A percentile compares a stretch with the other conserved stretches of the same genome.
phyloP scores from a whole-genome alignment of 192 early-diverging fungal genomes.

The Borealophlyctis nickersoniae region DNA sequence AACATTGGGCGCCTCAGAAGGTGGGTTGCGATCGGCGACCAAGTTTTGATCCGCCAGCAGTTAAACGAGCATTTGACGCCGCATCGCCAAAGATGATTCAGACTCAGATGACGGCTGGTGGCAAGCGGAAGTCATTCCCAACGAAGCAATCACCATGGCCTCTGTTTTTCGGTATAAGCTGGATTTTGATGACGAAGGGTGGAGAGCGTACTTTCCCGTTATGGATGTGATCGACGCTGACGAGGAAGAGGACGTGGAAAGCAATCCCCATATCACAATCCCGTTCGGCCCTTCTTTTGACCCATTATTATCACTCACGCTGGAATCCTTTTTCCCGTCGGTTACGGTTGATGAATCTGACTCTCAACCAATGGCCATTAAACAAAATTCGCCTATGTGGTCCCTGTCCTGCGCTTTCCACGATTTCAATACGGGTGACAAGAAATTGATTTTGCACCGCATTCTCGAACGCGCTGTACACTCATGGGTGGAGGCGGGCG shows the following conservation, averaged over 20 bases:
- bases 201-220: background rate
- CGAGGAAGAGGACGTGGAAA: slow-evolving; percentile 8
- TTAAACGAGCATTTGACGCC: too few relatives aligned
- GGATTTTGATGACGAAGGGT: background rate
- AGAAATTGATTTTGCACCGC: background rate
- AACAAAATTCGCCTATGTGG: background rate
- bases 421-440: background rate
- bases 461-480: too few relatives aligned
- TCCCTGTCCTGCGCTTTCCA: background rate
- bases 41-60: too few relatives aligned
- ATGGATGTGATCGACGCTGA: background rate
- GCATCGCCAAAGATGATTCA: too few relatives aligned
- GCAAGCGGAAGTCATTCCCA: background rate
- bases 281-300: slow-evolving; percentile 31
- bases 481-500: too few relatives aligned
- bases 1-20: too few relatives aligned
- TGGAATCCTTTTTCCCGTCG: slow-evolving; percentile 23
- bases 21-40: too few relatives aligned
- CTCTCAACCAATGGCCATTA: too few relatives aligned
- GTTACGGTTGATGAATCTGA: background rate
- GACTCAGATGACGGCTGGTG: background rate
- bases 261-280: slow-evolving; percentile 5
- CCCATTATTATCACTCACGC: slow-evolving; percentile 19
- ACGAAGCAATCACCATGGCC: background rate
- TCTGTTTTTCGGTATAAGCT: background rate